Percentiles rank a stretch among this genome's conserved stretches.
phyloP scores from a whole-genome alignment of 73 alveolate species.

The Symbiodinium natans region DNA sequence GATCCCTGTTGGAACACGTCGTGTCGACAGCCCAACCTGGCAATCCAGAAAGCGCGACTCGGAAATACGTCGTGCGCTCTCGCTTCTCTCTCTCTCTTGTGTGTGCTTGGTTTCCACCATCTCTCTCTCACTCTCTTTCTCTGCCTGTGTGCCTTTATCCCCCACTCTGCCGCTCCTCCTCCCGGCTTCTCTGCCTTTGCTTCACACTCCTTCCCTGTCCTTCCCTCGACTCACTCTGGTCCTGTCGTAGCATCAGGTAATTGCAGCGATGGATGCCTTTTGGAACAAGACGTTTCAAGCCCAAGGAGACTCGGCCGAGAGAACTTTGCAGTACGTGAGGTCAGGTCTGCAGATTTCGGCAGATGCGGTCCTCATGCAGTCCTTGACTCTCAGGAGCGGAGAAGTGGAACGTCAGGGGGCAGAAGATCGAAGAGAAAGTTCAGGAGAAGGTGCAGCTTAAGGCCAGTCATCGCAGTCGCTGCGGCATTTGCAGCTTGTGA shows the following conservation, averaged over 20 bases:
- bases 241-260: not conserved
- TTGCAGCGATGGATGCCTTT: conserved; percentile 74
- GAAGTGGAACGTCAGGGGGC: conserved; percentile 84
- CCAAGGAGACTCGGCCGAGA: not conserved
- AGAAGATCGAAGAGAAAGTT: conserved; percentile 72
- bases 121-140: no score
- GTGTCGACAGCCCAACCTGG: conserved; percentile 82
- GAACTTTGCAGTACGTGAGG: not conserved
- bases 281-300: conserved; percentile 89
- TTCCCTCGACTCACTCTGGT: no score
- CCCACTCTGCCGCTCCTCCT: no score
- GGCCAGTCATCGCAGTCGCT: no score
- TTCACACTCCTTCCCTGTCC: not conserved
- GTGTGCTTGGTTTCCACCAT: no score
- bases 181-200: not conserved
- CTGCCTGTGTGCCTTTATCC: no score
- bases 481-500: no score
- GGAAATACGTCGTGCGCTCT: not conserved
- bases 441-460: conserved; percentile 51
- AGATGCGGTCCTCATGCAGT: not conserved
- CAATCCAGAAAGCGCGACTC: conserved; percentile 79
- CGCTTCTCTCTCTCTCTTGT: not conserved
- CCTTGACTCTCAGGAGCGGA: conserved; percentile 36
- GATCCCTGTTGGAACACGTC: conserved; percentile 67
- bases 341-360: not conserved